A percentile compares a stretch with the other conserved stretches of the same genome.
Conservation (phyloP, 805 yeast species). For the Hermanozyma aechmeae region DNA sequence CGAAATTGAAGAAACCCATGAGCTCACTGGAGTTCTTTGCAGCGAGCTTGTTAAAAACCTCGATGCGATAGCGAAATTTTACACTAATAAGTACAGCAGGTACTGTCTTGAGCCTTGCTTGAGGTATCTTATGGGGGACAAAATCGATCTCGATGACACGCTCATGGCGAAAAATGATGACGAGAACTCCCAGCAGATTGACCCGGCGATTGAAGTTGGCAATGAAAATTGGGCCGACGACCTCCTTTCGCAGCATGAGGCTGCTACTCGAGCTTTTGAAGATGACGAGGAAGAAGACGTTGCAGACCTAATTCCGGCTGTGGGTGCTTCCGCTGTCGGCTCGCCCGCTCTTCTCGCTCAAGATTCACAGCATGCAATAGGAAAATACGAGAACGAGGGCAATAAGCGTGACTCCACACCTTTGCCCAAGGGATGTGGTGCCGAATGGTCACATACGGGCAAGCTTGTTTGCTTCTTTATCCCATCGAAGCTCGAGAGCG, state of each 20-base stretch:
- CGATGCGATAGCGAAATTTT: slow-evolving; percentile 45
- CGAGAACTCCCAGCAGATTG: slow-evolving; percentile 15
- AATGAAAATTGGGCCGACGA: slow-evolving; percentile 36
- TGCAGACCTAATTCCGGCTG: slow-evolving; percentile 29
- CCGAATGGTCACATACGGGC: slow-evolving; percentile 75
- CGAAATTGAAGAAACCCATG: slow-evolving; percentile 72
- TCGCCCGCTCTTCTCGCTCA: too few relatives aligned
- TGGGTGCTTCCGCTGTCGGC: too few relatives aligned
- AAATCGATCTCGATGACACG: slow-evolving; percentile 35
- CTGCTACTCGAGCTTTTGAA: slow-evolving; percentile 8
- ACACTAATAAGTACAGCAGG: slow-evolving; percentile 42
- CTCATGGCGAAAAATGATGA: slow-evolving; percentile 14
- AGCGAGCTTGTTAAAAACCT: slow-evolving; percentile 44
- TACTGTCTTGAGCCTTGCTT: slow-evolving; percentile 78
- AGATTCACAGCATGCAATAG: too few relatives aligned
- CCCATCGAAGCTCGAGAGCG: background rate
- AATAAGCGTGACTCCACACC: slow-evolving; percentile 66
- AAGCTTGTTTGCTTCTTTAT: slow-evolving; percentile 75
- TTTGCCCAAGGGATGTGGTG: slow-evolving; percentile 90
- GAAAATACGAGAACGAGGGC: too few relatives aligned
- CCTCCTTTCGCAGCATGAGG: slow-evolving; percentile 28
- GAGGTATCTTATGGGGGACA: slow-evolving; percentile 74
- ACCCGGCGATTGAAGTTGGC: slow-evolving; percentile 22
- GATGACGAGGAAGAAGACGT: slow-evolving; percentile 12
- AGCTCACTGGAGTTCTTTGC: slow-evolving; percentile 40